Evolutionary conservation across 257 asterid genomes (phyloP).

Genomic region (Osmanthus fragrans): DNA sequence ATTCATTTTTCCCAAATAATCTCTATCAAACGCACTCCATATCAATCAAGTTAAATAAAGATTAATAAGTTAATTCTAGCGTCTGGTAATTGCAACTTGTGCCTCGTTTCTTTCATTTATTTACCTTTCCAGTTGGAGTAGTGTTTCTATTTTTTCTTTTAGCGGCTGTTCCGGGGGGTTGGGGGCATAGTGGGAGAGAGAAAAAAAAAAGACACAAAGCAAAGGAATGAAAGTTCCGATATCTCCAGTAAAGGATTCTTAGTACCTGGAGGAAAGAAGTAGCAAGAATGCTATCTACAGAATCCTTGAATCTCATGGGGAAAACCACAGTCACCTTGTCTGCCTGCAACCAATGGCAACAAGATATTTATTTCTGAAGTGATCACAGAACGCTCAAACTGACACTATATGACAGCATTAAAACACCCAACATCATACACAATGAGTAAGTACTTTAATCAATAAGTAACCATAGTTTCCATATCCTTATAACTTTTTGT

Average conservation of each 20-base stretch:
- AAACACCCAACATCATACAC: constrained; percentile 17
- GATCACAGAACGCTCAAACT: constrained; percentile 7
- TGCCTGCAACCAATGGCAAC: constrained; percentile 47
- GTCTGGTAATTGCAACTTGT: constrained; percentile 1
- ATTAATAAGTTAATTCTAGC: background rate
- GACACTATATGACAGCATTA: background rate
- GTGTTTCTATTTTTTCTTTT: background rate
- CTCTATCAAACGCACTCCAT: too few species aligned
- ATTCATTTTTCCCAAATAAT: too few species aligned
- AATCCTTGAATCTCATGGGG: constrained; percentile 92
- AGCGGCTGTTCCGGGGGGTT: background rate
- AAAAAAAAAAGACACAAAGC: constrained; percentile 1
- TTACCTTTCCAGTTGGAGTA: background rate
- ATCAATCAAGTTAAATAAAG: constrained; percentile 3
- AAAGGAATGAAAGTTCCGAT: constrained; percentile 3
- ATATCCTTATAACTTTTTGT: background rate
- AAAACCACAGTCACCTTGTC: constrained; percentile 74
- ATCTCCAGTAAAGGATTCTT: constrained; percentile 5
- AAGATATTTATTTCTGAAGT: constrained; percentile 22
- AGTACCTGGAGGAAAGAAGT: constrained; percentile 91
- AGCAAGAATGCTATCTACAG: constrained; percentile 81
- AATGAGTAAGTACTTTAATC: constrained; percentile 6
- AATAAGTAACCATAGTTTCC: background rate
- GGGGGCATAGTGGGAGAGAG: background rate
- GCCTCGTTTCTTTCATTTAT: background rate